A percentile compares a stretch with the other conserved stretches of the same genome.
Evolutionary conservation across 805 yeast genomes (phyloP).

Genomic region (Candida ortonii): DNA sequence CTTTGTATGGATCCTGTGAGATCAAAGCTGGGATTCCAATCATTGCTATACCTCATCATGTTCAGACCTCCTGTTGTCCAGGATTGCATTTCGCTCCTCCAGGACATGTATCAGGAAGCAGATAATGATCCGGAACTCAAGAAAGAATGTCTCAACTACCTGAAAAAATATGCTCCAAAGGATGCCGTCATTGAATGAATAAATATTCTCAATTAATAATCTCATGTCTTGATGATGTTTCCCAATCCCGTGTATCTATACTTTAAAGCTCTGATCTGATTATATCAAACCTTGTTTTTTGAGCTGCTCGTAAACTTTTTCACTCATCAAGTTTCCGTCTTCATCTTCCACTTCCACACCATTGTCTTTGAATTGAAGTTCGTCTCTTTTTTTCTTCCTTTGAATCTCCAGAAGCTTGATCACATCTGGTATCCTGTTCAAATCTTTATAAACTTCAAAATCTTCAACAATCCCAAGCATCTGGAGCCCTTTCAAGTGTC

Average conservation of each 20-base stretch:
- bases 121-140: conserved; percentile 46
- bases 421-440: conserved; percentile 69
- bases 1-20: conserved; percentile 85
- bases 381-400: conserved; percentile 35
- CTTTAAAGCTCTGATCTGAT: too few relatives aligned
- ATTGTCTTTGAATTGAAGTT: conserved; percentile 44
- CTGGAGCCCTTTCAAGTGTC: conserved; percentile 70
- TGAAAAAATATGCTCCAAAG: conserved; percentile 43
- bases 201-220: not conserved
- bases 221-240: not conserved
- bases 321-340: conserved; percentile 89
- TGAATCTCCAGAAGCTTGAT: conserved; percentile 50
- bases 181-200: too few relatives aligned
- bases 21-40: conserved; percentile 73
- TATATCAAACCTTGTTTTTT: conserved; percentile 82
- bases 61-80: conserved; percentile 82
- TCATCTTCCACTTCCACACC: conserved; percentile 85
- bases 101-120: conserved; percentile 42
- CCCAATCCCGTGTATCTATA: too few relatives aligned
- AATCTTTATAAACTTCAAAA: conserved; percentile 52
- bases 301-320: conserved; percentile 76
- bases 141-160: conserved; percentile 43
- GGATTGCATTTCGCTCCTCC: conserved; percentile 47
- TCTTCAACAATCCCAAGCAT: conserved; percentile 67
- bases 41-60: conserved; percentile 80